Evolutionary conservation across 305 asterid species (phyloP).

Genomic region (Nicotiana rustica): DNA sequence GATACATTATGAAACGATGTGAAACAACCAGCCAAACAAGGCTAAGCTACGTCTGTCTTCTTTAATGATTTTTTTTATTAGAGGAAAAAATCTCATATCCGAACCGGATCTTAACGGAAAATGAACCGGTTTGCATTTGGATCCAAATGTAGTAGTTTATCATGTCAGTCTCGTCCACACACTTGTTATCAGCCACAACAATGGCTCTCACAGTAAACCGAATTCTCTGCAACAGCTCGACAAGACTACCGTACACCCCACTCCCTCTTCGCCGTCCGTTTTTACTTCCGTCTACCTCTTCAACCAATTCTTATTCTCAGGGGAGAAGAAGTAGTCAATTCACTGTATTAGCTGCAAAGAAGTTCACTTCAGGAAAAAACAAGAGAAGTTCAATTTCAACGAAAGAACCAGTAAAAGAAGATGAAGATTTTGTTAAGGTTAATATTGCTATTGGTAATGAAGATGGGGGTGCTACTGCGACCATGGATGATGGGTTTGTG

Average conservation of each 20-base stretch:
- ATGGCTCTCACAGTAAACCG: slow-evolving; percentile 74
- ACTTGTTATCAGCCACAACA: slow-evolving; percentile 41
- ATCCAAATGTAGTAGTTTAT: slow-evolving; percentile 27
- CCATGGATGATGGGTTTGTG: slow-evolving; percentile 66
- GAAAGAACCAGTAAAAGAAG: slow-evolving; percentile 42
- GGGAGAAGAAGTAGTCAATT: slow-evolving; percentile 41
- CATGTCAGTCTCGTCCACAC: slow-evolving; percentile 28
- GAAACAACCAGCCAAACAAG: too few species aligned
- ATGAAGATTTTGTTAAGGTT: slow-evolving; percentile 38
- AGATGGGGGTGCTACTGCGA: slow-evolving; percentile 25
- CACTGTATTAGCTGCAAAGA: slow-evolving; percentile 77
- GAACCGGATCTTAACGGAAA: slow-evolving; percentile 32
- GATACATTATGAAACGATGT: too few species aligned
- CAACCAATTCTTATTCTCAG: slow-evolving; percentile 46
- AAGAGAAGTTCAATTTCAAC: slow-evolving; percentile 66
- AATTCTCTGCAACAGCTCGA: slow-evolving; percentile 52
- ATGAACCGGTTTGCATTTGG: slow-evolving; percentile 18
- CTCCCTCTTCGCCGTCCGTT: slow-evolving; percentile 46
- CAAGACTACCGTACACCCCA: slow-evolving; percentile 46
- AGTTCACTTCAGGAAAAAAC: slow-evolving; percentile 68
- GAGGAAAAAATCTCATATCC: not conserved
- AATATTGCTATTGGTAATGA: slow-evolving; percentile 38
- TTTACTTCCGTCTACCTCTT: slow-evolving; percentile 37
- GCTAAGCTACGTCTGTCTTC: too few species aligned
- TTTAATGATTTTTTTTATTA: too few species aligned